Percentiles rank a stretch among this genome's conserved stretches.
Conservation (phyloP, 2,329 filamentous ascomycete genomes). For the Chaetomiaceae sp. region DNA sequence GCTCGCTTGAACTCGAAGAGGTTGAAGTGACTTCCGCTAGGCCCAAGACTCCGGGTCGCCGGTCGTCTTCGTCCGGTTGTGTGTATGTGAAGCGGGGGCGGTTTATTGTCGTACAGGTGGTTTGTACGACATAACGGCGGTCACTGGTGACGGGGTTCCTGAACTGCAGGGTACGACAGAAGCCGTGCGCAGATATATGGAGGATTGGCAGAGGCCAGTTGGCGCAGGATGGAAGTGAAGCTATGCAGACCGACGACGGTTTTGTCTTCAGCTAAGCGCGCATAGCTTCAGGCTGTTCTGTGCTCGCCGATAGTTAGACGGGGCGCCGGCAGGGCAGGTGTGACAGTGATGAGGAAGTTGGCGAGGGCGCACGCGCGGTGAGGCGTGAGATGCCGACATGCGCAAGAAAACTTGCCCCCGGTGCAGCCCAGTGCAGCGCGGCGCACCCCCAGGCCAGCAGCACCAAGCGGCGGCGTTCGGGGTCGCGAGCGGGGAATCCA, state of each 20-base stretch:
- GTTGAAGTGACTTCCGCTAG: background rate
- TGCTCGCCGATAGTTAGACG: background rate
- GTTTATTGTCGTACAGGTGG: slow-evolving; percentile 16
- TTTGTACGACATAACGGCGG: slow-evolving; percentile 18
- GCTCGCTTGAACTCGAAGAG: background rate
- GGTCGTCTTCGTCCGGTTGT: background rate
- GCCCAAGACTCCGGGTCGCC: slow-evolving; percentile 1
- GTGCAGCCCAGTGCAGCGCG: too few species aligned
- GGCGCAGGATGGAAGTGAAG: background rate
- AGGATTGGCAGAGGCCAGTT: background rate
- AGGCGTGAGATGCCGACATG: slow-evolving; percentile 1
- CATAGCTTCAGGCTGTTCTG: background rate
- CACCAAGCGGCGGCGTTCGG: background rate
- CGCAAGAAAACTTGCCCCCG: too few species aligned
- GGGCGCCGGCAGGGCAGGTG: slow-evolving; percentile 12
- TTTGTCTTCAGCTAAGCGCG: slow-evolving; percentile 13
- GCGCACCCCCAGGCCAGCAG: background rate
- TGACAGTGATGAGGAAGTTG: slow-evolving; percentile 20
- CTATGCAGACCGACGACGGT: background rate
- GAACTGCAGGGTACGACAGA: background rate
- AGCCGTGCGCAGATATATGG: background rate
- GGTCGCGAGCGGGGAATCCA: background rate
- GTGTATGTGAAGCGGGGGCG: too few species aligned
- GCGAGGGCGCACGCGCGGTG: slow-evolving; percentile 1
- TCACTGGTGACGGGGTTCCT: background rate